Base-by-base conservation (phyloP, 352 stramenopile genomes). In the Phytopythium oedochilum region DNA sequence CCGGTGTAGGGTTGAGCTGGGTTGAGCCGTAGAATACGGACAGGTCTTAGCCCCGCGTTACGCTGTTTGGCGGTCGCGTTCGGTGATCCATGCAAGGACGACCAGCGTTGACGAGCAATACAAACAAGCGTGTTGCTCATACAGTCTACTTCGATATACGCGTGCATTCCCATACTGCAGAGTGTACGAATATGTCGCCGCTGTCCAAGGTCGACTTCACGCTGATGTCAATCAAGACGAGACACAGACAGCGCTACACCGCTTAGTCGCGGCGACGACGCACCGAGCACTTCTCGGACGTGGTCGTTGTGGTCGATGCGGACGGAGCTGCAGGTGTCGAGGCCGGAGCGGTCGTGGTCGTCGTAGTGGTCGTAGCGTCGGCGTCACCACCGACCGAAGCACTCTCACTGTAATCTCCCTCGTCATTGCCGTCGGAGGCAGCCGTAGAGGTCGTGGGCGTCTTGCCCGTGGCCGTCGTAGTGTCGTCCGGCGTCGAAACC, bases 221-320 rank as follows among this genome's bases (percentile, higher is more conserved):
- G 17, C 17, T 7, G 36, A 12, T 23, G 36, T 20, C 36, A 22
- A 20, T 43, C 15, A 43, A 43, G 12, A 39, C 34, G 34, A 11
- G 11, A 36, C 10, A 36, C 32, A 36, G 15, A 36, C 32, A 36
- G 14, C 34, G 14, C 34, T n/a, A 39, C 1, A 11, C 2, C 36
- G 36, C 28, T 51, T 51, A 51, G 20, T 38, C 45, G 45, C 45
- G 45, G 18, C 45, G 45, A 38, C 45, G 45, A 11, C 45, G 45
- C 7, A 38, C 45, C 28, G 45, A 34, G 45, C 45, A 51, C 45
- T 38, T 51, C 9, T 51, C 45, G 22, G 59, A 57, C 18, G 52
- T 46, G 26, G 60, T 63, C 15, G 60, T 60, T 2, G 18, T 35
- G 40, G 44, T 45, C 23, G 58, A 58, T 45, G 22, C 36, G 38